phyloP scores from a whole-genome alignment of 768 basidiomycete species.

The Exidia glandulosa region DNA sequence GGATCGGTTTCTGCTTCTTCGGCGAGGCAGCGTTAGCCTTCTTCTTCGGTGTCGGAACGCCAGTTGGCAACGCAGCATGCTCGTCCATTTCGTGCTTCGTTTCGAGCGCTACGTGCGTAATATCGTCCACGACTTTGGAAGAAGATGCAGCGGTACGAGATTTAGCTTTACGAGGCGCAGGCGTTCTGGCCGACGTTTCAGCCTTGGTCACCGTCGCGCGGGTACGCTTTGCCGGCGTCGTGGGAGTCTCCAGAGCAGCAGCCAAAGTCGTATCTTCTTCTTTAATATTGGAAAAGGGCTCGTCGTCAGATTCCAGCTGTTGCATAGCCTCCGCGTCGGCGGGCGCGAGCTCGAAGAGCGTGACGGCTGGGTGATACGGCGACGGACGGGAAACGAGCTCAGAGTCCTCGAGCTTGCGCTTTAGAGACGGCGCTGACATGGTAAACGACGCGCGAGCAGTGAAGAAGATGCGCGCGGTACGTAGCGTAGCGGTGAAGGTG shows the following conservation, averaged over 20 bases:
- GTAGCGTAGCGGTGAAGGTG: too few relatives aligned
- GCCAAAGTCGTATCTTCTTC: conserved; percentile 7
- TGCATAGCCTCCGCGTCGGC: conserved; percentile 15
- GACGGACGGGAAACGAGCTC: conserved; percentile 22
- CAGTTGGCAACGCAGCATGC: not conserved
- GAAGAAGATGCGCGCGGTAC: too few relatives aligned
- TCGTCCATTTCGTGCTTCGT: not conserved
- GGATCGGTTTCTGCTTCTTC: conserved; percentile 46
- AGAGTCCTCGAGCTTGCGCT: not conserved
- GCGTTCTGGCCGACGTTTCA: conserved; percentile 16
- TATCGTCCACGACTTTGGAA: not conserved
- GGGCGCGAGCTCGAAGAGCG: conserved; percentile 9
- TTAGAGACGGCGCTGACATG: not conserved
- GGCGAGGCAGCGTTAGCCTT: conserved; percentile 27
- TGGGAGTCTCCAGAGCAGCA: conserved; percentile 11
- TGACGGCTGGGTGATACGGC: conserved; percentile 26
- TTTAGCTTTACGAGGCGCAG: not conserved
- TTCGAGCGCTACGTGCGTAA: conserved; percentile 1
- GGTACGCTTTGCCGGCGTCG: conserved; percentile 10
- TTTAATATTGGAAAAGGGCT: conserved; percentile 15
- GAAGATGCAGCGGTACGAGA: not conserved
- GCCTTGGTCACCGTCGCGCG: conserved; percentile 22
- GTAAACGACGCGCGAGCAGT: too few relatives aligned
- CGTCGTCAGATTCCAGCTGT: not conserved
- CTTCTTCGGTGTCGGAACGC: conserved; percentile 11